A percentile compares a stretch with the other conserved stretches of the same genome.
Conservation (phyloP, 2,329 filamentous ascomycete species). For the Volutella citrinella region DNA sequence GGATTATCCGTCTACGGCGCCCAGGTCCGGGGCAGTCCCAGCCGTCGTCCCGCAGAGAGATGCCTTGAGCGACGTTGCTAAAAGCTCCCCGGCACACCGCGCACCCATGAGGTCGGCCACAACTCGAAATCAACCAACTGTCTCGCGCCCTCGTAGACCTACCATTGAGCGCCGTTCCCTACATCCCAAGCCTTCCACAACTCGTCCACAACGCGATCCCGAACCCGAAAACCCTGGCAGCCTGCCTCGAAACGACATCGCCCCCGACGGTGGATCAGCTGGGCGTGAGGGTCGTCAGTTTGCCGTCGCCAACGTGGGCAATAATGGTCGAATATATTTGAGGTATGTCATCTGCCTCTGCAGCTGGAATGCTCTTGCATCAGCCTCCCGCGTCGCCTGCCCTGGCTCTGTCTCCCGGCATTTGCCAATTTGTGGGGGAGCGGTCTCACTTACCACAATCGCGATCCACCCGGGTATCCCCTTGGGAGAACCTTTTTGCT, state of each 20-base stretch:
- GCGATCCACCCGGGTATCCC: conserved; percentile 11
- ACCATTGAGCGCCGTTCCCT: conserved; percentile 45
- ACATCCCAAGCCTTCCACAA: conserved; percentile 33
- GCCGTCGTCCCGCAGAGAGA: not conserved
- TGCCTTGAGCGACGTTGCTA: conserved; percentile 1
- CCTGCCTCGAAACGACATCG: conserved; percentile 46
- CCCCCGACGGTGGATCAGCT: conserved; percentile 59
- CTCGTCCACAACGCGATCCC: conserved; percentile 46
- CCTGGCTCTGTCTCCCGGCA: conserved; percentile 13
- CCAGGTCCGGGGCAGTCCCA: conserved; percentile 17
- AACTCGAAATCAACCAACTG: conserved; percentile 20
- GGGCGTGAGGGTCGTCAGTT: conserved; percentile 69
- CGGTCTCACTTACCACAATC: conserved; percentile 10
- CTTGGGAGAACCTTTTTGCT: too few relatives aligned
- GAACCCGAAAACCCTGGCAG: conserved; percentile 41
- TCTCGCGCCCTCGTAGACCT: conserved; percentile 40
- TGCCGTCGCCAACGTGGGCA: conserved; percentile 76
- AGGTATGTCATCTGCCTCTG: conserved; percentile 53
- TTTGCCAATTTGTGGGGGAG: conserved; percentile 13
- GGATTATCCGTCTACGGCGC: conserved; percentile 20
- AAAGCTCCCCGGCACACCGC: conserved; percentile 13
- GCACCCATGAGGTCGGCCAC: conserved; percentile 19
- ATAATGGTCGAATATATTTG: conserved; percentile 78
- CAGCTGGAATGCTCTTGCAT: conserved; percentile 11
- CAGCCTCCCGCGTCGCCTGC: conserved; percentile 10